Conservation (phyloP, 1,284 basidiomycete species). For the Cystobasidium sp. region DNA sequence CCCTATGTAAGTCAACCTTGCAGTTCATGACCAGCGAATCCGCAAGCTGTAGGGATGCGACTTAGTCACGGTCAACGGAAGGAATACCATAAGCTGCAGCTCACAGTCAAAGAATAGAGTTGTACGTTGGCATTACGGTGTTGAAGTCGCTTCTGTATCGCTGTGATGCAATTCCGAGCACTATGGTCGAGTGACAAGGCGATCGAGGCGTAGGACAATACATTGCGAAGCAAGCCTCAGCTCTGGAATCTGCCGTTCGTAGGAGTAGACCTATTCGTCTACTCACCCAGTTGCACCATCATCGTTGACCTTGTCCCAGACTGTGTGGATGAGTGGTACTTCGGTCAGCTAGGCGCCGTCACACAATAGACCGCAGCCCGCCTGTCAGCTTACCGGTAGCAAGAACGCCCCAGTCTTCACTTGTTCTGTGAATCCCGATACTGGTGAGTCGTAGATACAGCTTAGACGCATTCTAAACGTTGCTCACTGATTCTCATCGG, state of each 20-base stretch:
- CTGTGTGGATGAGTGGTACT: slow-evolving; percentile 59
- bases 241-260: background rate
- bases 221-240: background rate
- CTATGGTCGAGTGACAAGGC: slow-evolving; percentile 60
- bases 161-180: slow-evolving; percentile 80
- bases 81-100: slow-evolving; percentile 27
- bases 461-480: background rate
- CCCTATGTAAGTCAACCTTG: slow-evolving; percentile 76
- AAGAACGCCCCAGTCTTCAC: slow-evolving; percentile 40
- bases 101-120: slow-evolving; percentile 77
- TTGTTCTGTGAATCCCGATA: slow-evolving; percentile 10
- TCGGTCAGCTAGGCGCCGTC: slow-evolving; percentile 3
- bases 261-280: background rate
- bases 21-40: slow-evolving; percentile 93
- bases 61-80: background rate
- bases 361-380: background rate
- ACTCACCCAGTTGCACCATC: slow-evolving; percentile 80
- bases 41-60: slow-evolving; percentile 62
- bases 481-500: slow-evolving; percentile 50
- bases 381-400: slow-evolving; percentile 20
- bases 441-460: background rate
- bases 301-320: slow-evolving; percentile 95
- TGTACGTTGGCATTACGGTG: slow-evolving; percentile 97
- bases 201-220: background rate
- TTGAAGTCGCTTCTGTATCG: slow-evolving; percentile 84